Percentiles rank a stretch among this genome's conserved stretches.
Conservation (phyloP, 805 yeast species). For the Naumovozyma dairenensis region DNA sequence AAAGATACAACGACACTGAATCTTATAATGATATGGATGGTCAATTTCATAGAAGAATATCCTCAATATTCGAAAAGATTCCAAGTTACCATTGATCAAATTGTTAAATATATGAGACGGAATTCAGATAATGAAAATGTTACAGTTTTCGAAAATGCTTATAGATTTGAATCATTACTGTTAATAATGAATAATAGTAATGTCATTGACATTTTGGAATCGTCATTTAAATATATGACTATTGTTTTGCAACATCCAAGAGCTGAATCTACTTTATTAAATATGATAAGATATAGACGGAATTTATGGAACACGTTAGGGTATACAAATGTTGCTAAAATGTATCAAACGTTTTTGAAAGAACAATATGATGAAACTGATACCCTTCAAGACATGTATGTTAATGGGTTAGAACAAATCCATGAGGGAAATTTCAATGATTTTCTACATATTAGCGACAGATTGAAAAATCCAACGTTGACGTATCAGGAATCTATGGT, state of each 20-base stretch:
- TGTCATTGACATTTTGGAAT: constrained; percentile 39
- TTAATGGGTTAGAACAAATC: constrained; percentile 5
- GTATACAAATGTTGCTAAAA: constrained; percentile 8
- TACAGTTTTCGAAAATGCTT: constrained; percentile 41
- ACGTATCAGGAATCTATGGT: constrained; percentile 29
- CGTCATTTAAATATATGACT: constrained; percentile 46
- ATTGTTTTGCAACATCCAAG: constrained; percentile 39
- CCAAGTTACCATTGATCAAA: constrained; percentile 52
- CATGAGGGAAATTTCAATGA: constrained; percentile 30
- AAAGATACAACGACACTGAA: constrained; percentile 66
- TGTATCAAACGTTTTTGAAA: constrained; percentile 7
- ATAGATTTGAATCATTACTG: constrained; percentile 53
- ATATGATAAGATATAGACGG: constrained; percentile 2
- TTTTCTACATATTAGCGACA: constrained; percentile 31
- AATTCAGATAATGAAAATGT: constrained; percentile 24
- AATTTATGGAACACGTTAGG: constrained; percentile 19
- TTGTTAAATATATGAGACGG: constrained; percentile 43
- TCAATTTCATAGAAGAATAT: constrained; percentile 55
- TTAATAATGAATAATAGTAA: constrained; percentile 43
- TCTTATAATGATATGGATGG: constrained; percentile 63
- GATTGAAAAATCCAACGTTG: constrained; percentile 30
- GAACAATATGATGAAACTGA: neutral
- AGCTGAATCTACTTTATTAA: constrained; percentile 1
- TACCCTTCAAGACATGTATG: constrained; percentile 2
- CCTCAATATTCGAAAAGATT: constrained; percentile 48